phyloP scores from a whole-genome alignment of 2,329 filamentous ascomycete species.

The Tolypocladium amazonense region DNA sequence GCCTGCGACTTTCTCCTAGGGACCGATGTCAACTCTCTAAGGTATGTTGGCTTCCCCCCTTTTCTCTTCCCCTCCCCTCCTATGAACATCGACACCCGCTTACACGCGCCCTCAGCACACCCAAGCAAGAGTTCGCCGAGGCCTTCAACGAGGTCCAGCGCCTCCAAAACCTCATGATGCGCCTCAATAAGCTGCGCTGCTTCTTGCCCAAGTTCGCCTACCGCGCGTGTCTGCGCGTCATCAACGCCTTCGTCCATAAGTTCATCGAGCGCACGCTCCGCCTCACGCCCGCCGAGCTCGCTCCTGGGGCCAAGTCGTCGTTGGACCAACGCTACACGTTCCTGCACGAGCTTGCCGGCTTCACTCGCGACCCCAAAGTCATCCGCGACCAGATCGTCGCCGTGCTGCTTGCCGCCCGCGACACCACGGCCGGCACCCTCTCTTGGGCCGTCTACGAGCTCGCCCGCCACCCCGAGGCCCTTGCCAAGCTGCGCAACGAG shows the following conservation, averaged over 20 bases:
- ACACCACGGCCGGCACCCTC: conserved; percentile 76
- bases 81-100: neutral
- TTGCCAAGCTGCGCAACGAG: conserved; percentile 61
- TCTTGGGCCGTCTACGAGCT: conserved; percentile 80
- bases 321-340: conserved; percentile 66
- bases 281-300: conserved; percentile 58
- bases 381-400: conserved; percentile 79
- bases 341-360: conserved; percentile 71
- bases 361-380: conserved; percentile 60
- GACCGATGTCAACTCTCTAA: conserved; percentile 55
- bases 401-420: conserved; percentile 73
- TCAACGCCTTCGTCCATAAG: conserved; percentile 65
- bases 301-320: conserved; percentile 46
- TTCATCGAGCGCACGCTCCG: conserved; percentile 68
- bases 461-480: conserved; percentile 54
- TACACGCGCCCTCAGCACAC: conserved; percentile 27
- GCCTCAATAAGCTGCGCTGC: conserved; percentile 50
- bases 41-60: conserved; percentile 23
- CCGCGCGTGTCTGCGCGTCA: conserved; percentile 50
- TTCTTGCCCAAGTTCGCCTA: conserved; percentile 57
- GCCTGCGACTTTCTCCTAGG: conserved; percentile 83
- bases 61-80: neutral
- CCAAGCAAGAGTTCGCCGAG: conserved; percentile 59
- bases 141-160: conserved; percentile 72
- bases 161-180: conserved; percentile 57